These are phyloP conservation scores for Populus hybrid DNA, from an alignment of 441 rosid species.

Conservation along the genomic window DNA sequence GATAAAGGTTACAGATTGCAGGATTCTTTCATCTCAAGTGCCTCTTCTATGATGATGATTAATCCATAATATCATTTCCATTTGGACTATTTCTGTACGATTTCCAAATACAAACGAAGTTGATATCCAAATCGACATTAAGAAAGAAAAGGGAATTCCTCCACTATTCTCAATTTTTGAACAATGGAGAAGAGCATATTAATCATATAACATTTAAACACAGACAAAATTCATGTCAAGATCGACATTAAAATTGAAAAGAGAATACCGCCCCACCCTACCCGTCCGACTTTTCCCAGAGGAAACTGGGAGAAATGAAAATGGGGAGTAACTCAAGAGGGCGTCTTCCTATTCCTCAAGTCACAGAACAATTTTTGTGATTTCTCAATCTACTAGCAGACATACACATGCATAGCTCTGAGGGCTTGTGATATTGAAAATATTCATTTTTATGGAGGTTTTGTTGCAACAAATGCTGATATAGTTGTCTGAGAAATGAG, in stretches of 20 bases:
- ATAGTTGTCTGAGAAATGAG: not conserved
- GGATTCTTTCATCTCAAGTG: too few species aligned
- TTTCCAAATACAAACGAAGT: too few species aligned
- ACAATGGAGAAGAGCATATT: too few species aligned
- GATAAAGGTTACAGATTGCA: too few species aligned
- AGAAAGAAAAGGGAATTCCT: too few species aligned
- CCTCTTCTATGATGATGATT: too few species aligned
- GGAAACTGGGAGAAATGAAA: not conserved
- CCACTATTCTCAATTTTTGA: too few species aligned
- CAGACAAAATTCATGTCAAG: slow-evolving; percentile 6
- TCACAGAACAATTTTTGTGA: not conserved
- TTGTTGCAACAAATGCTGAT: not conserved
- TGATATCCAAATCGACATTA: too few species aligned
- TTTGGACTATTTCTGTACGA: too few species aligned
- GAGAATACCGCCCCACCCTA: not conserved
- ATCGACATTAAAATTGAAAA: not conserved
- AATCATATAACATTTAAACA: not conserved
- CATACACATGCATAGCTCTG: not conserved
- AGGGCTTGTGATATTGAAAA: not conserved
- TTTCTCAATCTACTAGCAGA: not conserved
- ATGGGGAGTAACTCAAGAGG: not conserved
- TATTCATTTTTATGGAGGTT: not conserved
- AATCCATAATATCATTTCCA: too few species aligned
- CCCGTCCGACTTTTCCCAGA: not conserved
- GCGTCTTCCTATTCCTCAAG: too few species aligned